Evolutionary conservation across 192 early-diverging fungal species (phyloP).

Genomic region (Coemansia brasiliensis): DNA sequence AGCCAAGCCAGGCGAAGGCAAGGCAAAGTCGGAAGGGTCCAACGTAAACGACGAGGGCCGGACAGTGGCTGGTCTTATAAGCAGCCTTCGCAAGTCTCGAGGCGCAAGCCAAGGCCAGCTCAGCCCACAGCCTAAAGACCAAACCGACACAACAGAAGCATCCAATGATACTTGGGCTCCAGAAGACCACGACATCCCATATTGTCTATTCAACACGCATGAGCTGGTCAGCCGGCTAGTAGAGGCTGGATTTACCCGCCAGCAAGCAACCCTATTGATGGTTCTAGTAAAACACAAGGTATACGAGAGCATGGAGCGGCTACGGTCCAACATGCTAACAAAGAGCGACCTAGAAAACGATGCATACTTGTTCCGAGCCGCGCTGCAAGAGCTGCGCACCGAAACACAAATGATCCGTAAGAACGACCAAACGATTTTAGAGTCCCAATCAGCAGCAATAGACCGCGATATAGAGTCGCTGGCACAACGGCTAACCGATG

Average conservation of each 20-base stretch:
- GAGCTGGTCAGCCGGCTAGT: constrained; percentile 67
- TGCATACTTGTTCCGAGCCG: constrained; percentile 79
- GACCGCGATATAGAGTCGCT: constrained; percentile 78
- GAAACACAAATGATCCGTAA: constrained; percentile 73
- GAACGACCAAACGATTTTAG: constrained; percentile 72
- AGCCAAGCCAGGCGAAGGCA: background rate
- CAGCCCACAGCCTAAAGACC: background rate
- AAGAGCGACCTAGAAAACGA: constrained; percentile 84
- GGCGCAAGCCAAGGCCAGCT: constrained; percentile 12
- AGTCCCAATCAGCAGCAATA: constrained; percentile 71
- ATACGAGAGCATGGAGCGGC: constrained; percentile 19
- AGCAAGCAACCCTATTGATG: constrained; percentile 78
- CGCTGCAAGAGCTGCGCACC: constrained; percentile 76
- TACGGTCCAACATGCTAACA: constrained; percentile 61
- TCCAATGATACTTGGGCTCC: background rate
- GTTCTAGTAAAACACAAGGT: constrained; percentile 69
- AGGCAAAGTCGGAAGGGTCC: background rate
- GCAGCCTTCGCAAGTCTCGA: constrained; percentile 31
- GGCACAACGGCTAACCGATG: constrained; percentile 73
- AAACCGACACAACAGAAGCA: background rate
- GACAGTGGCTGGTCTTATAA: constrained; percentile 41
- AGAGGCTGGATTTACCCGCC: constrained; percentile 64
- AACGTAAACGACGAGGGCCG: background rate
- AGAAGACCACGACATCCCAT: constrained; percentile 14
- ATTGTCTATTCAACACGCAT: constrained; percentile 78